phyloP scores from a whole-genome alignment of 352 stramenopile species.

The Phytopythium sindhum region DNA sequence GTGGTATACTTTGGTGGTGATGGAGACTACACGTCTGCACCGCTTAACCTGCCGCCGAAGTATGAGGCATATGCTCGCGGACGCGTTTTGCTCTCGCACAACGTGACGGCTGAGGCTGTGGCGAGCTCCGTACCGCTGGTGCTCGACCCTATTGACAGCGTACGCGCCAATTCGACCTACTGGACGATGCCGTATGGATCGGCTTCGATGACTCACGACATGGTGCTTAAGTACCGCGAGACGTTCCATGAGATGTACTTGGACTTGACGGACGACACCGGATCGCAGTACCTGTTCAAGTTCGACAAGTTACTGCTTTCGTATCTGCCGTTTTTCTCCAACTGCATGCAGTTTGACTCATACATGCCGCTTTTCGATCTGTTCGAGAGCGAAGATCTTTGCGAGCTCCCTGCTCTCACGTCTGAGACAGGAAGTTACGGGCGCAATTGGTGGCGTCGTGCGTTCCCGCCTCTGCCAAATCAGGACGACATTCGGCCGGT shows the following conservation, averaged over 20 bases:
- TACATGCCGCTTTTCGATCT: conserved; percentile 93
- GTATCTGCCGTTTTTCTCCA: conserved; percentile 96
- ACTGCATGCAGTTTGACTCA: conserved; percentile 95
- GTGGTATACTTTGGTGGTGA: conserved; percentile 73
- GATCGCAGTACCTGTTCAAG: conserved; percentile 59
- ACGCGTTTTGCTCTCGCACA: conserved; percentile 92
- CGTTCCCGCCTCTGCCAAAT: conserved; percentile 88
- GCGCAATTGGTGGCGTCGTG: conserved; percentile 65
- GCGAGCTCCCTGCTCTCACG: conserved; percentile 81
- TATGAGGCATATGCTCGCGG: conserved; percentile 92
- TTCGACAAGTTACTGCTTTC: conserved; percentile 87
- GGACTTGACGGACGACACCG: conserved; percentile 38
- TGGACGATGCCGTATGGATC: conserved; percentile 75
- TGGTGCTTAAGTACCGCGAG: conserved; percentile 94
- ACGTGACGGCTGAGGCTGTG: conserved; percentile 61
- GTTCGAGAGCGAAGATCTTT: conserved; percentile 88
- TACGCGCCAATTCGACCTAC: conserved; percentile 51
- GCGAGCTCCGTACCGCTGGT: conserved; percentile 59
- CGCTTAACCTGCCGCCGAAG: conserved; percentile 94
- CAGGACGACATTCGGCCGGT: conserved; percentile 93
- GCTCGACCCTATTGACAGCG: conserved; percentile 62
- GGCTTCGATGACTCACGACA: conserved; percentile 72
- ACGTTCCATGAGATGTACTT: conserved; percentile 92
- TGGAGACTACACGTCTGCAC: conserved; percentile 63
- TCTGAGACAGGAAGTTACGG: conserved; percentile 62